Evolutionary conservation across 2,329 filamentous ascomycete genomes (phyloP), one percentile per base, ranked within the genome.

Genomic region (Apiospora pterosperma): DNA sequence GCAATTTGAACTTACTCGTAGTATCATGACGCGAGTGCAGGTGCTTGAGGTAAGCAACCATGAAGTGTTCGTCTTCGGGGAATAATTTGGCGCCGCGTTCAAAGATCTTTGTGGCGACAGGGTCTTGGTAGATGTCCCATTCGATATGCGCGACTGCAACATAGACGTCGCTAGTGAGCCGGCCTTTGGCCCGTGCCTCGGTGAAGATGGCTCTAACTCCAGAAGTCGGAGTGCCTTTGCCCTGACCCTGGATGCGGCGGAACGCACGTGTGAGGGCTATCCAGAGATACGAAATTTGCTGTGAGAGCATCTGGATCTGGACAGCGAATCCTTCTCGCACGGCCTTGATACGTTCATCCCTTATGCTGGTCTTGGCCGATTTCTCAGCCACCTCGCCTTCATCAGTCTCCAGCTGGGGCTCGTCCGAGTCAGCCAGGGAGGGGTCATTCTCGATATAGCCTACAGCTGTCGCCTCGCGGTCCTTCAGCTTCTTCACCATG

Each of bases 1-100:
- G 28, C 8, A 34, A 5, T 21, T 10, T n/a, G 10, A 34, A 84
- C 92, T 84, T 85, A 96, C 92, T 97, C 36, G 93, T 97, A 59
- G 93, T 90, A 77, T 99, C 96, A 71, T 97, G 95, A 75, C 92
- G 93, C 14, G 92, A 90, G 72, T 98, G 91, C 66, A 99, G 82
- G 77, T 97, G 96, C 80, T 97, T 97, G 71, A 99, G 84, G 76
- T 99, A 98, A 77, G 98, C 94, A 62, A 99, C 85, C 68, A 96
- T 93, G 78, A 98, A 98, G 65, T 89, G 85, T 76, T 97, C 94
- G 72, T 98, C 95, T 60, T 96, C 92, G 0, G 95, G 95, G 74
- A 98, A 99, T 14, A 99, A 83, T 74, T 93, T 96, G 68, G 95
- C 89, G 23, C 96, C 96, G 58, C 95, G 91, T 75, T 99, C 96